Evolutionary conservation across 78 protist genomes (phyloP), one percentile per base, ranked within the genome.

Genomic region (Protostelium mycophagum): DNA sequence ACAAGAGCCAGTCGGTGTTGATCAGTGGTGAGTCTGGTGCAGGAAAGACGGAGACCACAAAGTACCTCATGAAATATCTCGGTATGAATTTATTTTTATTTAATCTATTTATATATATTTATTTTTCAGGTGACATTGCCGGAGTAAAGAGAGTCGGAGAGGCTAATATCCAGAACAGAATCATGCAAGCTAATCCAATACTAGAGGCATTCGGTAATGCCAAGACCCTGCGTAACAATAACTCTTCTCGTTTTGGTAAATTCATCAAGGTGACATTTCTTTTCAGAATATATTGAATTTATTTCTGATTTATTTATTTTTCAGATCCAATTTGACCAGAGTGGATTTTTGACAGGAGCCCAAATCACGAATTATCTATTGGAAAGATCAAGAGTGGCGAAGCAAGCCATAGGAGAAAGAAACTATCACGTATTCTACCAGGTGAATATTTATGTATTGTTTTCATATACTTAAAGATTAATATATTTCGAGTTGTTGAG

Each of bases 141-240:
- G 37, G 28, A 90, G 89, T 34, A 97, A 63, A 9, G 99, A 98
- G 91, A 93, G 98, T 28, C 97, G 97, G 28, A 98, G 73, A 51
- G 73, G 73, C 31, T 16, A 51, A 51, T 16, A 51, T 51, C 16
- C 73, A 94, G 84, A 51, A 85, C 28, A 85, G 38, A 28, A 86
- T 96, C 73, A 88, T 97, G 37, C 94, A 94, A 25, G 90, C 94
- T 0, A 94, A 94, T 86, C 96, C 96, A 10, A 28, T 97, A 16
- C 90, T 97, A 36, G 99, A 97, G 90, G 95, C 98, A 36, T 97
- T 97, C 38, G 99, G 99, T 35, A 98, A 98, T 95, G 99, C 99
- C 1, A 97, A 96, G 93, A 98, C 99, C 34, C 85, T 96, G 51
- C 90, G 97, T 36, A 98, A 98, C 94, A 95, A 98, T 96, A 98